A percentile compares a stretch with the other conserved stretches of the same genome.
These are phyloP conservation scores for Hypoxylon sp. DNA, from an alignment of 2,329 filamentous ascomycete genomes.

Conservation along the genomic window DNA sequence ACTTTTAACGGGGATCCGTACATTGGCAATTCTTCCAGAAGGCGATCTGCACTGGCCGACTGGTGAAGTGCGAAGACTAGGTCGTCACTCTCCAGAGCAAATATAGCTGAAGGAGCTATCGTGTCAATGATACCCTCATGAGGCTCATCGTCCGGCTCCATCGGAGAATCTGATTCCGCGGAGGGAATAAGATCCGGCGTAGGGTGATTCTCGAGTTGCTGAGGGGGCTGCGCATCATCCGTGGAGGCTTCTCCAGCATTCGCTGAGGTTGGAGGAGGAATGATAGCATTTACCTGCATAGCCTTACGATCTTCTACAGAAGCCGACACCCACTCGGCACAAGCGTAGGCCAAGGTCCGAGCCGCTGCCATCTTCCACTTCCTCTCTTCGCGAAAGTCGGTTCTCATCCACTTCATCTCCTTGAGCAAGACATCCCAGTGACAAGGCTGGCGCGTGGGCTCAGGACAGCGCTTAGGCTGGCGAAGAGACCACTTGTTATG, in stretches of 20 bases:
- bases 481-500: conserved; percentile 93
- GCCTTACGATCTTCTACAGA: conserved; percentile 72
- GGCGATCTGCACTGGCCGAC: conserved; percentile 80
- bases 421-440: conserved; percentile 90
- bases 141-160: conserved; percentile 60
- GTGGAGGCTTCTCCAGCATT: conserved; percentile 55
- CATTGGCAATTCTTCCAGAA: conserved; percentile 85
- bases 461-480: conserved; percentile 86
- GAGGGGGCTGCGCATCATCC: conserved; percentile 52
- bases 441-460: conserved; percentile 81
- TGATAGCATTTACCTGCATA: conserved; percentile 76
- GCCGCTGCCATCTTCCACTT: conserved; percentile 93
- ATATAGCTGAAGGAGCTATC: conserved; percentile 81
- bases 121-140: conserved; percentile 58
- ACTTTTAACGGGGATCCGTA: conserved; percentile 77
- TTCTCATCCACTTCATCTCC: conserved; percentile 98
- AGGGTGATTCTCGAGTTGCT: conserved; percentile 62
- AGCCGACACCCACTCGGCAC: conserved; percentile 83
- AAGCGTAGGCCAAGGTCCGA: conserved; percentile 83
- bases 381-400: conserved; percentile 92
- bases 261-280: conserved; percentile 60
- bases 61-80: conserved; percentile 83
- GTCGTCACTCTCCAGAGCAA: conserved; percentile 85
- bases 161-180: conserved; percentile 71
- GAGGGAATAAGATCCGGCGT: conserved; percentile 79